phyloP scores from a whole-genome alignment of 2,329 filamentous ascomycete genomes.

The Chrysosporium keratinophilum region DNA sequence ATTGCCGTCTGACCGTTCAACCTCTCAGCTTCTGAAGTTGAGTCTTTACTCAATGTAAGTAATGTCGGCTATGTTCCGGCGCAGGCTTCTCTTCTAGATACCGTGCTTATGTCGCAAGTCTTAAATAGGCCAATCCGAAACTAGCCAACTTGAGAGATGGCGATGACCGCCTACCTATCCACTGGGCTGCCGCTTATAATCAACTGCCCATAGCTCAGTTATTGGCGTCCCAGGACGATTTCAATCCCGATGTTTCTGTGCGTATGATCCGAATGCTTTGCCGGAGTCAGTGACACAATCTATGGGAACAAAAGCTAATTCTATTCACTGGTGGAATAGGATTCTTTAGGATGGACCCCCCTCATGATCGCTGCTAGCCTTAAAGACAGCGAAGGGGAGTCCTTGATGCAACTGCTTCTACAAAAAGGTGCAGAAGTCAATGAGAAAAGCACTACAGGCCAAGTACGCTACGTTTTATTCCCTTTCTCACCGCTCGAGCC shows the following conservation, averaged over 20 bases:
- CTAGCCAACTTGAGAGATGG: slow-evolving; percentile 64
- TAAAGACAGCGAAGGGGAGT: slow-evolving; percentile 37
- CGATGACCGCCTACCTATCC: slow-evolving; percentile 79
- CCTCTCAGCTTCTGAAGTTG: slow-evolving; percentile 53
- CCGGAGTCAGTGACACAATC: neutral
- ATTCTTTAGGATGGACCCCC: slow-evolving; percentile 42
- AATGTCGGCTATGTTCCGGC: slow-evolving; percentile 22
- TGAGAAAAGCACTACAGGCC: slow-evolving; percentile 34
- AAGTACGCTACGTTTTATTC: slow-evolving; percentile 23
- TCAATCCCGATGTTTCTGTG: slow-evolving; percentile 75
- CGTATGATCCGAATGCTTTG: neutral
- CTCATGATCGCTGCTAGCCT: slow-evolving; percentile 43
- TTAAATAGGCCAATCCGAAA: slow-evolving; percentile 61
- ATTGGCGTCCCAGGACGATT: slow-evolving; percentile 58
- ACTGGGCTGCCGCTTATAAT: slow-evolving; percentile 88
- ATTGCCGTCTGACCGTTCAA: slow-evolving; percentile 19
- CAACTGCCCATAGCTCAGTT: slow-evolving; percentile 62
- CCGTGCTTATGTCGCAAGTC: slow-evolving; percentile 1
- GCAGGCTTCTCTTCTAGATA: neutral
- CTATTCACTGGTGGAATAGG: slow-evolving; percentile 22
- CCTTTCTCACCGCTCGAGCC: neutral
- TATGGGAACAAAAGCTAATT: neutral
- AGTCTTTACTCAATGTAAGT: slow-evolving; percentile 61
- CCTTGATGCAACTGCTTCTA: slow-evolving; percentile 37
- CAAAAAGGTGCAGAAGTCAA: slow-evolving; percentile 40